Conservation (phyloP, 192 early-diverging fungal species). For the Linnemannia zychae region DNA sequence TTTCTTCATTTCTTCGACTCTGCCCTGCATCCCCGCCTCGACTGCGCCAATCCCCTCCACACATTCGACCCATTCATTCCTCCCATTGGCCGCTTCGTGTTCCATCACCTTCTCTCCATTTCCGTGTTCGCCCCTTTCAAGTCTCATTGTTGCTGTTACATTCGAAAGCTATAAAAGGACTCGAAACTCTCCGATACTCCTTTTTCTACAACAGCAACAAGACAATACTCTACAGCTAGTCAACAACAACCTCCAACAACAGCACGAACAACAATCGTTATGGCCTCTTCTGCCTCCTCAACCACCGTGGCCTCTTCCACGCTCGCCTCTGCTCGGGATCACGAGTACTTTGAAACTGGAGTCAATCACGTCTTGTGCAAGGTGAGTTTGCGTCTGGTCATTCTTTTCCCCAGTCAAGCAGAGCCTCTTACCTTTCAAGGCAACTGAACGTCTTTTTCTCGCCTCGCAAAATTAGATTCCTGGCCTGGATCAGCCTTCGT, state of each 20-base stretch:
- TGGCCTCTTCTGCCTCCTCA: constrained; percentile 1
- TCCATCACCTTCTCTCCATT: constrained; percentile 46
- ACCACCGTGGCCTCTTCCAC: not conserved
- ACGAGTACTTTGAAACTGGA: constrained; percentile 44
- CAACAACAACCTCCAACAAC: not conserved
- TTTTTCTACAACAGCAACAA: not conserved
- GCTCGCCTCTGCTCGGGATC: constrained; percentile 7
- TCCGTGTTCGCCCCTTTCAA: not conserved
- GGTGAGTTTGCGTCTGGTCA: constrained; percentile 13
- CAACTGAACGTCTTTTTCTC: not conserved
- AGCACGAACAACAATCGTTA: not conserved
- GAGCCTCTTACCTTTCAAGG: not conserved
- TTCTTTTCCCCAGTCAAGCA: not conserved
- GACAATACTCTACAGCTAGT: not conserved
- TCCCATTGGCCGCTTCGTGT: not conserved
- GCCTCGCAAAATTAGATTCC: constrained; percentile 10
- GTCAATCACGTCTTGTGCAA: constrained; percentile 38
- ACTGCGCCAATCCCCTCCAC: not conserved
- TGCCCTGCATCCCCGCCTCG: not conserved
- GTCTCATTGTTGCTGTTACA: not conserved
- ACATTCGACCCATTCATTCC: not conserved
- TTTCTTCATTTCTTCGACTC: not conserved
- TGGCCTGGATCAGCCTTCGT: constrained; percentile 35
- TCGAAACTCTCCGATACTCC: not conserved
- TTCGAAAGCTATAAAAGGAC: constrained; percentile 19